Evolutionary conservation across 305 asterid genomes (phyloP), one percentile per base, ranked within the genome.

Genomic region (Caryopteris hybrid): DNA sequence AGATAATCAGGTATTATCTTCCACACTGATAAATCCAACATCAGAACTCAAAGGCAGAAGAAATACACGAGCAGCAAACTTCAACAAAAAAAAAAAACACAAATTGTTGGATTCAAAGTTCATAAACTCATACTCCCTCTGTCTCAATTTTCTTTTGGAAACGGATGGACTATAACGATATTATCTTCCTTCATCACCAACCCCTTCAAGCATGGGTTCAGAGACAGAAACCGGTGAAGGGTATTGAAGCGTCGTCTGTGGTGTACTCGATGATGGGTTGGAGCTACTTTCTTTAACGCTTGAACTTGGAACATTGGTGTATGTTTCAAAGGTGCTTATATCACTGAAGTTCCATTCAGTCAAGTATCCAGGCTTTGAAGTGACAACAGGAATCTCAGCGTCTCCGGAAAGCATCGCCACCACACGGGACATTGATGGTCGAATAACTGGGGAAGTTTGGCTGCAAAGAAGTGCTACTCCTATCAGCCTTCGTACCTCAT

Each of bases 351-450:
- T 83, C 89, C 89, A 88, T 41, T 82, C 88, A 6, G 86, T 79
- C 55, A 88, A 75, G 71, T 85, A 88, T 17, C 84, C 83, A 4
- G 88, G 90, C 66, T 71, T 70, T 11, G 89, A 65, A 38, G 80
- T 69, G 1, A 69, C 83, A 0, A 59, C 2, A 8, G 84, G 70
- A 18, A 83, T 79, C 72, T 80, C 86, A 8, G 70, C 55, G 20
- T 88, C 92, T 34, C 91, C 89, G 38, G 74, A 72, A 21, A 83
- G 84, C 95, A 87, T 85, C 39, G 91, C 86, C 78, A 81, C 84
- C 20, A 65, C 95, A 2, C 91, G 85, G 3, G 95, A 85, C 95
- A 87, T 85, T 9, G 89, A 67, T 1, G 95, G 95, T 14, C 89
- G 76, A 20, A 59, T 47, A 22, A 48, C 27, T 18, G 91, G 92